phyloP scores from a whole-genome alignment of 305 asterid species.

The Petunia hybrid region DNA sequence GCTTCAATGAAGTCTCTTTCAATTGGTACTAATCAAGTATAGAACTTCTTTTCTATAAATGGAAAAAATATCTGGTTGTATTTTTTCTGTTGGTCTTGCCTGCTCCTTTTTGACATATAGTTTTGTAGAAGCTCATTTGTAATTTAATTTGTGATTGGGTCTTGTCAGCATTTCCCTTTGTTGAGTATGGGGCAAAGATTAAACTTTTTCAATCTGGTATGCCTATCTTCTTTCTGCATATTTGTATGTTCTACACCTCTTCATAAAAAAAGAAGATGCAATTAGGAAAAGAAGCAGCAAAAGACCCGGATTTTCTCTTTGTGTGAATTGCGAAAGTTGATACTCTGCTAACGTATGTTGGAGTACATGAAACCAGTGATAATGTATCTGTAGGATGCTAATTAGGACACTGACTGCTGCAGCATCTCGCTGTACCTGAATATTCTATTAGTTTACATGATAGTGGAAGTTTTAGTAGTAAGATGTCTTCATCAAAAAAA shows the following conservation, averaged over 20 bases:
- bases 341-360: background rate
- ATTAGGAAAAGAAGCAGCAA: background rate
- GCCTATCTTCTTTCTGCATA: background rate
- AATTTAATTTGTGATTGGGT: background rate
- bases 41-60: constrained; percentile 6
- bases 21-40: background rate
- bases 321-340: constrained; percentile 5
- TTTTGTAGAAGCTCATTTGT: background rate
- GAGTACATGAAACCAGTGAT: no score
- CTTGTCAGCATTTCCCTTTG: background rate
- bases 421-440: background rate
- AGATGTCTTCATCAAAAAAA: background rate
- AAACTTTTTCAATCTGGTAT: background rate
- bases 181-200: constrained; percentile 1
- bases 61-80: constrained; percentile 17
- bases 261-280: background rate
- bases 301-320: background rate
- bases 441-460: background rate
- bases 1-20: constrained; percentile 15
- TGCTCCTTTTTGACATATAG: background rate
- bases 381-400: no score
- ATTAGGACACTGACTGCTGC: background rate
- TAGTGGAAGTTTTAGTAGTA: background rate
- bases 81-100: background rate
- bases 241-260: background rate